These are phyloP conservation scores for Penicillium sp. DNA, from an alignment of 2,329 filamentous ascomycete species.

Conservation along the genomic window DNA sequence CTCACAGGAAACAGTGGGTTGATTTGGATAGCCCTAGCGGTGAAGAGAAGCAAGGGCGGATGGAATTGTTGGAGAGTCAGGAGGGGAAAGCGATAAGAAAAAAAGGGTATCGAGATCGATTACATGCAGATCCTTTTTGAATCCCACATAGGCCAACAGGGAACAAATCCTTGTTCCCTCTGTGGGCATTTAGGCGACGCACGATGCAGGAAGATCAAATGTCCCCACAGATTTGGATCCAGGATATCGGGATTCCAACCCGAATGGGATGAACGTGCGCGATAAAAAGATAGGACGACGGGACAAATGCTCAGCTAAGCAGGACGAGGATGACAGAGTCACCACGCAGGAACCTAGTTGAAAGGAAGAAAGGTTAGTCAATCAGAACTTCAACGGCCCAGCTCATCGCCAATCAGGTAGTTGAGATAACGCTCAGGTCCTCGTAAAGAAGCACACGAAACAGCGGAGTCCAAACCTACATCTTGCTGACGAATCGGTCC, in stretches of 20 bases:
- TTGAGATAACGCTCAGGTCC: not conserved
- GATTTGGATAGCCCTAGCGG: slow-evolving; percentile 15
- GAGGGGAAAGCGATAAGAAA: slow-evolving; percentile 14
- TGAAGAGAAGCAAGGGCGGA: slow-evolving; percentile 25
- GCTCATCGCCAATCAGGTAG: not conserved
- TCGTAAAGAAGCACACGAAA: not conserved
- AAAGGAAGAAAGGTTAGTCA: not conserved
- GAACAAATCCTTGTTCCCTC: not conserved
- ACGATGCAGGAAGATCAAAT: slow-evolving; percentile 17
- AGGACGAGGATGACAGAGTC: slow-evolving; percentile 87
- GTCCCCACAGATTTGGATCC: slow-evolving; percentile 13
- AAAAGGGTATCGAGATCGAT: slow-evolving; percentile 35
- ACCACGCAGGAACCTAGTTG: slow-evolving; percentile 73
- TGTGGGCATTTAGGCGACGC: slow-evolving; percentile 13
- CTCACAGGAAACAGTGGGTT: slow-evolving; percentile 5
- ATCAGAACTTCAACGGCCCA: not conserved
- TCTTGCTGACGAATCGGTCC: slow-evolving; percentile 97
- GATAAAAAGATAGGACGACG: slow-evolving; percentile 7
- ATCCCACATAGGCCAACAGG: slow-evolving; percentile 1
- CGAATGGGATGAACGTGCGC: slow-evolving; percentile 15
- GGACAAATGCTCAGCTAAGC: slow-evolving; percentile 62
- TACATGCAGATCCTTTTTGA: slow-evolving; percentile 17
- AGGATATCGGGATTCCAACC: slow-evolving; percentile 15
- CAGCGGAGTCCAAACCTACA: slow-evolving; percentile 61
- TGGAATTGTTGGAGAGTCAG: slow-evolving; percentile 8